These are phyloP conservation scores for Parasarocladium wereldwijsianum DNA, from an alignment of 2,329 filamentous ascomycete genomes.

Conservation along the genomic window DNA sequence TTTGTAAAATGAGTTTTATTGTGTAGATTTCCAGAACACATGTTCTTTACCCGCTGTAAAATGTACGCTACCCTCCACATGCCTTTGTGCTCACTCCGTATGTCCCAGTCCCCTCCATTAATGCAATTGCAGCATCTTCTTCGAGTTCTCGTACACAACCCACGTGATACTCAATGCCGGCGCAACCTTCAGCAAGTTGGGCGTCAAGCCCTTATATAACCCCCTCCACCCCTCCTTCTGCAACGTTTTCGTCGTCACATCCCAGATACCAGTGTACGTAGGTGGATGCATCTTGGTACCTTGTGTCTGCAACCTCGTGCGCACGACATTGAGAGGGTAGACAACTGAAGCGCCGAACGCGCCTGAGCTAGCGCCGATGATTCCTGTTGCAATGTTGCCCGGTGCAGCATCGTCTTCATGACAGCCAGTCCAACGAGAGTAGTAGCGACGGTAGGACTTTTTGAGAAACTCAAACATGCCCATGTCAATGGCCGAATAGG, in stretches of 20 bases:
- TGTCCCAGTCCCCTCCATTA: slow-evolving; percentile 7
- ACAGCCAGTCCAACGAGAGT: slow-evolving; percentile 52
- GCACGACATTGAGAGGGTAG: slow-evolving; percentile 86
- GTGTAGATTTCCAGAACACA: neutral
- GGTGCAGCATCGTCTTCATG: slow-evolving; percentile 74
- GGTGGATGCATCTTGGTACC: slow-evolving; percentile 83
- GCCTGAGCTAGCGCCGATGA: slow-evolving; percentile 82
- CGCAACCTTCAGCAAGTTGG: slow-evolving; percentile 90
- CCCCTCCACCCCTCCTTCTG: slow-evolving; percentile 71
- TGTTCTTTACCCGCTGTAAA: neutral
- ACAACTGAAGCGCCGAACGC: slow-evolving; percentile 88
- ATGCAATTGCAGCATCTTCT: slow-evolving; percentile 48
- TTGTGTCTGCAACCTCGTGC: slow-evolving; percentile 85
- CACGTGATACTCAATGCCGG: slow-evolving; percentile 93
- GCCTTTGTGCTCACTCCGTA: slow-evolving; percentile 2
- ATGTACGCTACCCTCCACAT: slow-evolving; percentile 1
- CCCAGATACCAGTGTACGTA: slow-evolving; percentile 81
- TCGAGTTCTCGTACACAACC: slow-evolving; percentile 84
- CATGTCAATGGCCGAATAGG: slow-evolving; percentile 92
- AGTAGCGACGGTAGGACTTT: slow-evolving; percentile 51
- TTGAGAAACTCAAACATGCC: slow-evolving; percentile 93
- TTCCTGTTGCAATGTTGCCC: slow-evolving; percentile 70
- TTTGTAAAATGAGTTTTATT: too few relatives aligned
- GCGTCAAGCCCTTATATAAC: slow-evolving; percentile 87
- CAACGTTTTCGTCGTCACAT: slow-evolving; percentile 74